Percentiles rank a stretch among this genome's conserved stretches.
phyloP scores from a whole-genome alignment of 1,284 basidiomycete species.

The Cutaneotrichosporon dermatis region DNA sequence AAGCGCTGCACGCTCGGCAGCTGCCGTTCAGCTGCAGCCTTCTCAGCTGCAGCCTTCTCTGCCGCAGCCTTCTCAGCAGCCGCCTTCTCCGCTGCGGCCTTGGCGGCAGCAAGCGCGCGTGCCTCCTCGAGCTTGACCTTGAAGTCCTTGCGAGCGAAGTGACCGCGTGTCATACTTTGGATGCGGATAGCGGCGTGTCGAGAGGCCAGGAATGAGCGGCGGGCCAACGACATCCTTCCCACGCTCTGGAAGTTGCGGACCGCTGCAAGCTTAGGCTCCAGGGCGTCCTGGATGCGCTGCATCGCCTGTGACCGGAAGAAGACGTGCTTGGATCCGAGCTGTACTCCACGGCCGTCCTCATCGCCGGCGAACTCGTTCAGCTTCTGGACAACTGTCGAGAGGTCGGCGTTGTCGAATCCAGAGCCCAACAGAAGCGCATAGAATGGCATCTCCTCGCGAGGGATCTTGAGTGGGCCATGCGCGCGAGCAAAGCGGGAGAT shows the following conservation, averaged over 20 bases:
- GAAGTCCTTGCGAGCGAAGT: neutral
- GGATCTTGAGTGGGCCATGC: slow-evolving; percentile 16
- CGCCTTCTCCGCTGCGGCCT: slow-evolving; percentile 1
- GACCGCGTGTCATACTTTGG: neutral
- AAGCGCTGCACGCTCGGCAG: neutral
- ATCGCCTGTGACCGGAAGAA: slow-evolving; percentile 16
- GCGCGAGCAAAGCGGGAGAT: slow-evolving; percentile 19
- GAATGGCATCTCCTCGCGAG: slow-evolving; percentile 15
- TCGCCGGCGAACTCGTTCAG: slow-evolving; percentile 14
- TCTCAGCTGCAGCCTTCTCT: neutral
- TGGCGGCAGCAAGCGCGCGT: neutral
- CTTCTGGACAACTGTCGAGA: slow-evolving; percentile 8
- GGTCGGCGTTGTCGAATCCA: slow-evolving; percentile 1
- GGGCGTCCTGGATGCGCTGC: slow-evolving; percentile 12
- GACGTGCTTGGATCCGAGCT: slow-evolving; percentile 16
- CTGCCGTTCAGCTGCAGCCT: neutral
- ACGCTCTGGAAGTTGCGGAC: slow-evolving; percentile 10
- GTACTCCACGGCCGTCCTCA: slow-evolving; percentile 14
- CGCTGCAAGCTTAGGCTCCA: slow-evolving; percentile 12
- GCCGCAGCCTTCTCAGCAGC: neutral
- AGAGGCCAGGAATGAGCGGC: neutral
- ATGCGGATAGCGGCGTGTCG: neutral
- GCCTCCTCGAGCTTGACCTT: slow-evolving; percentile 2
- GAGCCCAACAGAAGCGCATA: slow-evolving; percentile 14
- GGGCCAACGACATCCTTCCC: slow-evolving; percentile 1